A percentile compares a stretch with the other conserved stretches of the same genome.
Evolutionary conservation across 2,329 filamentous ascomycete species (phyloP).

Genomic region (Tolypocladium tundrense): DNA sequence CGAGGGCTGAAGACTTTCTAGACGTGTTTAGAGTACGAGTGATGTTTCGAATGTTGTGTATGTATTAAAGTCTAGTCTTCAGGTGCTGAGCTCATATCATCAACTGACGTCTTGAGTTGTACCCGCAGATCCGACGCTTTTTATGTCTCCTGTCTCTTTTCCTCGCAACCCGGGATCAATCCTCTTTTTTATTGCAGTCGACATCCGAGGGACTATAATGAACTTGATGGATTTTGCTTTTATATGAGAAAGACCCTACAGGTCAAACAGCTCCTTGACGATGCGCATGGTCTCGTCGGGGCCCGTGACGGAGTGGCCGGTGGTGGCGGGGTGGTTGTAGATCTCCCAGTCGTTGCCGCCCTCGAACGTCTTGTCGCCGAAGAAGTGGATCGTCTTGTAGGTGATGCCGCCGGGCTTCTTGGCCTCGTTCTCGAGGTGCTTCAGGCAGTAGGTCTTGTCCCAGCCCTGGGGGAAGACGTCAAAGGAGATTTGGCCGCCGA

Average conservation of each 20-base stretch:
- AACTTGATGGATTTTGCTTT: not conserved
- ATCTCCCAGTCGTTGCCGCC: slow-evolving; percentile 98
- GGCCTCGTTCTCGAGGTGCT: slow-evolving; percentile 75
- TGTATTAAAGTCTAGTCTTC: not conserved
- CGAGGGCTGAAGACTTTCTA: not conserved
- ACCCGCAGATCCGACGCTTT: not conserved
- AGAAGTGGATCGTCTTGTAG: slow-evolving; percentile 92
- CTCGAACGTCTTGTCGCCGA: slow-evolving; percentile 86
- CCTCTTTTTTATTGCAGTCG: not conserved
- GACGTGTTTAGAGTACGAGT: not conserved
- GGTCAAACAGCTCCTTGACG: slow-evolving; percentile 70
- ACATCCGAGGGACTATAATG: not conserved
- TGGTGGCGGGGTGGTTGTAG: slow-evolving; percentile 68
- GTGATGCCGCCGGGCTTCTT: slow-evolving; percentile 57
- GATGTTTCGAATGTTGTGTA: not conserved
- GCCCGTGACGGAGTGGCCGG: slow-evolving; percentile 71
- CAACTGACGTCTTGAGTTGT: not conserved
- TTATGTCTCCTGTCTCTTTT: not conserved
- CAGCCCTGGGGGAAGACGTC: slow-evolving; percentile 94
- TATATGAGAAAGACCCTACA: slow-evolving; percentile 27
- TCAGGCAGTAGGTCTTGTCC: slow-evolving; percentile 97
- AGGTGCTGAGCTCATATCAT: not conserved
- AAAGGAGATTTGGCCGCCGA: slow-evolving; percentile 96
- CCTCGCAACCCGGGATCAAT: not conserved
- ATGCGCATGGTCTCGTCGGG: slow-evolving; percentile 75